These are phyloP conservation scores for Aurantiochytrium sp. DNA, from an alignment of 108 stramenopile genomes.

Conservation along the genomic window DNA sequence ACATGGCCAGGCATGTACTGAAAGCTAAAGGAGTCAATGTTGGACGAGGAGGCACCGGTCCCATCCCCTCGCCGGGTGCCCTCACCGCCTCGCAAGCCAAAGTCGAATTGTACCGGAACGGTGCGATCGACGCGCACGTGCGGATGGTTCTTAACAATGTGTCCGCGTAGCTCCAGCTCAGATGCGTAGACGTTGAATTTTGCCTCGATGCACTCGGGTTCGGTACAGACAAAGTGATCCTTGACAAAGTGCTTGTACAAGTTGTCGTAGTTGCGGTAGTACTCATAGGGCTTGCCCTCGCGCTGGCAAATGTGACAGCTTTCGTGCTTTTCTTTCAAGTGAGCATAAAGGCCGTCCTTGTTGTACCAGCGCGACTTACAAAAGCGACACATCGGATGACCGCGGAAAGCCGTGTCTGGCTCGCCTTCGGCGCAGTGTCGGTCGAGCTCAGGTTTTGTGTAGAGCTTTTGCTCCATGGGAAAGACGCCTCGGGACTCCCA, in stretches of 20 bases:
- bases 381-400: slow-evolving; percentile 77
- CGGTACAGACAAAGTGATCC: slow-evolving; percentile 68
- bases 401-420: slow-evolving; percentile 53
- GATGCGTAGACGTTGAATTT: slow-evolving; percentile 74
- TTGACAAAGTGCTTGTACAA: slow-evolving; percentile 70
- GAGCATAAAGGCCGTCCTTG: slow-evolving; percentile 61
- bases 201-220: slow-evolving; percentile 62
- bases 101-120: not conserved
- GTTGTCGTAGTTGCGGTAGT: slow-evolving; percentile 65
- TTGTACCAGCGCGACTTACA: slow-evolving; percentile 63
- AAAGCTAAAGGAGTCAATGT: not conserved
- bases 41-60: not conserved
- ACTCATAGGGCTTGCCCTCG: slow-evolving; percentile 64
- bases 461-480: slow-evolving; percentile 52
- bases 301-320: slow-evolving; percentile 75
- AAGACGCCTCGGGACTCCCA: slow-evolving; percentile 69
- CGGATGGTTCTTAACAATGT: slow-evolving; percentile 24
- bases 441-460: slow-evolving; percentile 59
- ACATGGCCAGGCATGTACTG: not conserved
- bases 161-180: slow-evolving; percentile 69
- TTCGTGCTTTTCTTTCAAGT: slow-evolving; percentile 78
- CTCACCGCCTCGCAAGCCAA: not conserved
- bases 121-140: not conserved
- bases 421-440: slow-evolving; percentile 53
- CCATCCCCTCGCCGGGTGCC: not conserved